Evolutionary conservation across 225 moss, liverwort and hornwort genomes (phyloP), one percentile per base, ranked within the genome.

Genomic region (Pleurozium schreberi): DNA sequence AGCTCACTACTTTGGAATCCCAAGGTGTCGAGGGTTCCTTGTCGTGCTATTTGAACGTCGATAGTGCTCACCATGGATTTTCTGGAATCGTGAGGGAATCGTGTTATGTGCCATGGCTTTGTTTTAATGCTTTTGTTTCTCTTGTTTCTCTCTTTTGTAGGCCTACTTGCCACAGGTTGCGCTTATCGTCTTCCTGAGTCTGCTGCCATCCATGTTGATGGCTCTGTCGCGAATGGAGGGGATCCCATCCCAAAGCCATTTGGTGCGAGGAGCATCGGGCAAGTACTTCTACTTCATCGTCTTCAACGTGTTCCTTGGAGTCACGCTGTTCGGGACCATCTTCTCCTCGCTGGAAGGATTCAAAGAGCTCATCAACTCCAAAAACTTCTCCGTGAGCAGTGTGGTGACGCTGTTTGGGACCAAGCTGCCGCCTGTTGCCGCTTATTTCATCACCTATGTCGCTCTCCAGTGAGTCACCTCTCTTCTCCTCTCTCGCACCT

Each of bases 221-320:
- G 84, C 87, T 28, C 83, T 98, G 36, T 97, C 98, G 14, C 95
- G 95, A 67, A 85, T 90, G 58, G 98, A 98, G 57, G 95, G 96
- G 28, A 97, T 98, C 27, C 95, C 96, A 1, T 95, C 88, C 10
- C 95, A 95, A 81, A 95, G 94, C 84, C 98, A 97, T 58, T 21
- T 96, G 86, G 96, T 93, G 84, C 96, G 98, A n/a, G 97, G 92
- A 8, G 93, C 98, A 6, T 95, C 95, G 17, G 98, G 98, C 16
- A 98, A 98, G 82, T 96, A 95, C 88, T 98, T 93, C 88, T 95
- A 97, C 82, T 98, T 98, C 90, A 93, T 97, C 55, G 81, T 97
- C 61, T 98, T 98, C 93, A 98, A 98, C 64, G 97, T 96, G 55
- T 97, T 97, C 81, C 85, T 98, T 2, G 98, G 98, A 4, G 96